Evolutionary conservation across 2,329 filamentous ascomycete genomes (phyloP), one percentile per base, ranked within the genome.

Genomic region (Endothia cerciana): DNA sequence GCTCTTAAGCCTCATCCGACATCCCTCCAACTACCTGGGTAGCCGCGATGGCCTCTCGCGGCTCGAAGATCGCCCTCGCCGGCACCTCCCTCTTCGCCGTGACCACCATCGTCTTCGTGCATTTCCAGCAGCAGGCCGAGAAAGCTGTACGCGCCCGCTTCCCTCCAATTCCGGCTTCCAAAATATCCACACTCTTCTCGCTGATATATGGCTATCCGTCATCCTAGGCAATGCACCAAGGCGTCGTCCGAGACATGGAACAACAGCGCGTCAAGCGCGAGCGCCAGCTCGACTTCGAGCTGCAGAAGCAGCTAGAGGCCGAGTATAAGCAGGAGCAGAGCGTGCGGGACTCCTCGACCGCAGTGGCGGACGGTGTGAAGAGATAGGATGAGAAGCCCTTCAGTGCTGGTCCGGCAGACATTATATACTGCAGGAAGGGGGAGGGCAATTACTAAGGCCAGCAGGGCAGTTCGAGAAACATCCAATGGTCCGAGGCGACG

Each of bases 221-320:
- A 28, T 5, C 33, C 41, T 69, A 94, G 95, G 91, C 92, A 65
- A 99, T 99, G 95, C 95, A 99, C 75, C 87, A 91, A 71, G 95
- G 95, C 55, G 95, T 99, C 51, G 82, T 98, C 70, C 91, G 94
- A 70, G 95, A 99, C 74, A 91, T 97, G 84, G 94, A 98, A 75
- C 93, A 96, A 75, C 94, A 97, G 76, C 89, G 91, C 56, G 77
- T 97, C 70, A 97, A 97, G 80, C 86, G 87, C 71, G 95, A 99
- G 77, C 89, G 95, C 66, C 92, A 96, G 77, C 87, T 93, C 61
- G 95, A 99, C 76, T 99, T 99, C 74, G 94, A 98, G 70, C 88
- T 97, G 86, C 95, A 99, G 76, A 87, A 85, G 69, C 86, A 85
- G 7, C 82, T 99, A 58, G 94, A 98, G 79, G 87, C 90, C 73